Conservation (phyloP, 306 rosid species). For the Cicer pinnatifidum region DNA sequence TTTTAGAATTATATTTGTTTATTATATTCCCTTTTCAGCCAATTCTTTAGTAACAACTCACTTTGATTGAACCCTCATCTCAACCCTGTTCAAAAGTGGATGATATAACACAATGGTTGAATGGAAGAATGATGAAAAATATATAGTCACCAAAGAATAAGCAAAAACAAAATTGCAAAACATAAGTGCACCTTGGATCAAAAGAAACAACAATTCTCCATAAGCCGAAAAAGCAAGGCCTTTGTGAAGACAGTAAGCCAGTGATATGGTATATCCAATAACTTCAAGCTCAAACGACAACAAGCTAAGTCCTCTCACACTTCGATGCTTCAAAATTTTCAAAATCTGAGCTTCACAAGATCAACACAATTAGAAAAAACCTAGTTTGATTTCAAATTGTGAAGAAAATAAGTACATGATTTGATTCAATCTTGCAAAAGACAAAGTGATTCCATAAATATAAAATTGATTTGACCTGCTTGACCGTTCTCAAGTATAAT, state of each 20-base stretch:
- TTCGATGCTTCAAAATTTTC: slow-evolving; percentile 69
- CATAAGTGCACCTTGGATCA: slow-evolving; percentile 69
- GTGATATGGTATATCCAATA: slow-evolving; percentile 80
- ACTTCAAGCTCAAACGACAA: slow-evolving; percentile 87
- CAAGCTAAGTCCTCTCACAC: slow-evolving; percentile 89
- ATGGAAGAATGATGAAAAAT: slow-evolving; percentile 16
- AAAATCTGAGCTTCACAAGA: slow-evolving; percentile 63
- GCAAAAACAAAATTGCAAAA: slow-evolving; percentile 9
- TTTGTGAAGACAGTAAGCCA: slow-evolving; percentile 90
- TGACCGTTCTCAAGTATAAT: background rate
- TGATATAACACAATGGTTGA: slow-evolving; percentile 1
- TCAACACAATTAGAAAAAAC: slow-evolving; percentile 11
- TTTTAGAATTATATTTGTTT: background rate
- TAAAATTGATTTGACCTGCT: background rate
- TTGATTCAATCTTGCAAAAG: background rate
- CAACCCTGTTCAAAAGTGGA: background rate
- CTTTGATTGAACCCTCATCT: background rate
- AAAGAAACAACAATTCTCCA: slow-evolving; percentile 86
- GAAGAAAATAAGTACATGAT: background rate
- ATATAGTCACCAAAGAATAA: background rate
- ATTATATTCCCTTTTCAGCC: background rate
- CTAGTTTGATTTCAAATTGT: background rate
- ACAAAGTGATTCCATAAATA: background rate
- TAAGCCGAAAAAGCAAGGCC: slow-evolving; percentile 95
- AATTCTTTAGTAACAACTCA: background rate